Evolutionary conservation across 495 filamentous ascomycete genomes (phyloP).

Genomic region (Lichina pygmaea): DNA sequence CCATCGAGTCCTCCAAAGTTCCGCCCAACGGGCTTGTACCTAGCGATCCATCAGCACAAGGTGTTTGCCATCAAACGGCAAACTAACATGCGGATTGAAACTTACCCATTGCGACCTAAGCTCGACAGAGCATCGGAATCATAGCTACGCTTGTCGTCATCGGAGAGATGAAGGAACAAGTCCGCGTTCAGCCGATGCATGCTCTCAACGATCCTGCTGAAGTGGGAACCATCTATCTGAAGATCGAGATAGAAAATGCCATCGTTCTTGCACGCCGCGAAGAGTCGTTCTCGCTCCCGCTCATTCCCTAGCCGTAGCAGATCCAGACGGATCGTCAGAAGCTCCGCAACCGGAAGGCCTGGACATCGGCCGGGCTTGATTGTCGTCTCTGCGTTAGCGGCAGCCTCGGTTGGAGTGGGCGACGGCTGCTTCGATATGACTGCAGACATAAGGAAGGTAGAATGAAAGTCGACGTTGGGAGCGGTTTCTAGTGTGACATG

Average conservation of each 20-base stretch:
- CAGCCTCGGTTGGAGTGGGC: too few species aligned
- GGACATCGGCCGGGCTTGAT: too few species aligned
- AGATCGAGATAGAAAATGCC: slow-evolving; percentile 32
- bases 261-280: slow-evolving; percentile 18
- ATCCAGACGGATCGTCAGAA: too few species aligned
- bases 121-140: slow-evolving; percentile 3
- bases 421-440: too few species aligned
- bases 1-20: slow-evolving; percentile 20
- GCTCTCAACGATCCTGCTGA: slow-evolving; percentile 18
- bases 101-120: not conserved
- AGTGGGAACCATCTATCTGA: slow-evolving; percentile 14
- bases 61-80: not conserved
- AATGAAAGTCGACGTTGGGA: too few species aligned
- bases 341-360: too few species aligned
- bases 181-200: slow-evolving; percentile 20
- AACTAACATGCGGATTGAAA: not conserved
- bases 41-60: not conserved
- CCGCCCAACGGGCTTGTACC: slow-evolving; percentile 23
- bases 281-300: slow-evolving; percentile 6
- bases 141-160: slow-evolving; percentile 13
- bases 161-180: slow-evolving; percentile 21
- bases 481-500: too few species aligned
- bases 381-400: too few species aligned
- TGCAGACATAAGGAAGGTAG: too few species aligned
- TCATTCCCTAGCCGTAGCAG: too few species aligned